Percentiles rank a stretch among this genome's conserved stretches.
Conservation (phyloP, 1,284 basidiomycete species). For the Rhodofomes roseus region DNA sequence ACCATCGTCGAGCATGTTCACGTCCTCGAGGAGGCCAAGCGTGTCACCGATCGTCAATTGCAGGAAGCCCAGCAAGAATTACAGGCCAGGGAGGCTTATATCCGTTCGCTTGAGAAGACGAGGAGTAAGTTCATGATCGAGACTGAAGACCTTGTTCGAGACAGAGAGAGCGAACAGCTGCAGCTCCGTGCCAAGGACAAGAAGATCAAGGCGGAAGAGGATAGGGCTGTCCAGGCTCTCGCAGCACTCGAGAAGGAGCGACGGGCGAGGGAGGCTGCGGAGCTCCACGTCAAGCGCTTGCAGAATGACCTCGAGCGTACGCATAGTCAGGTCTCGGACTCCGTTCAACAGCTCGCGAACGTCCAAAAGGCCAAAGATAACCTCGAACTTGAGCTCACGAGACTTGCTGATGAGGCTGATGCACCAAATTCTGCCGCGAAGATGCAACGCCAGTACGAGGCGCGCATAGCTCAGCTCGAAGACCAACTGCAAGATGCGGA, state of each 20-base stretch:
- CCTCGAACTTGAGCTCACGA: slow-evolving; percentile 66
- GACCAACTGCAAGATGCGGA: slow-evolving; percentile 57
- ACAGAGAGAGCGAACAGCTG: slow-evolving; percentile 72
- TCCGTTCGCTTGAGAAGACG: slow-evolving; percentile 81
- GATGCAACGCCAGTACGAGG: slow-evolving; percentile 63
- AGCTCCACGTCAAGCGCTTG: slow-evolving; percentile 54
- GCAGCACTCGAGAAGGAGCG: slow-evolving; percentile 65
- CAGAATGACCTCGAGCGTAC: slow-evolving; percentile 56
- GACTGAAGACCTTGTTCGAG: slow-evolving; percentile 79
- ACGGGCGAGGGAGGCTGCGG: slow-evolving; percentile 58
- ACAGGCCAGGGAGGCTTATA: slow-evolving; percentile 70
- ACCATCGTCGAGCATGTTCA: slow-evolving; percentile 99
- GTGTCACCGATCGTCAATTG: slow-evolving; percentile 91
- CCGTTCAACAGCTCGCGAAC: slow-evolving; percentile 46
- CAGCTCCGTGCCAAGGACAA: slow-evolving; percentile 69
- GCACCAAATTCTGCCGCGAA: slow-evolving; percentile 54
- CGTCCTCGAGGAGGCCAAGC: slow-evolving; percentile 95
- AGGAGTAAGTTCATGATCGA: slow-evolving; percentile 77
- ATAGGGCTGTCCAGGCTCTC: slow-evolving; percentile 50
- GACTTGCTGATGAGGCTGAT: slow-evolving; percentile 59
- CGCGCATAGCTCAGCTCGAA: slow-evolving; percentile 63
- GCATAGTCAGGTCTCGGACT: slow-evolving; percentile 50
- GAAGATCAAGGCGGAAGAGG: slow-evolving; percentile 54
- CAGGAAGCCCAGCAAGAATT: slow-evolving; percentile 78
- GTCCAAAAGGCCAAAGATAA: slow-evolving; percentile 63